Percentiles rank a stretch among this genome's conserved stretches.
Conservation (phyloP, 2,329 filamentous ascomycete species). For the Ophiosphaerella herpotricha region DNA sequence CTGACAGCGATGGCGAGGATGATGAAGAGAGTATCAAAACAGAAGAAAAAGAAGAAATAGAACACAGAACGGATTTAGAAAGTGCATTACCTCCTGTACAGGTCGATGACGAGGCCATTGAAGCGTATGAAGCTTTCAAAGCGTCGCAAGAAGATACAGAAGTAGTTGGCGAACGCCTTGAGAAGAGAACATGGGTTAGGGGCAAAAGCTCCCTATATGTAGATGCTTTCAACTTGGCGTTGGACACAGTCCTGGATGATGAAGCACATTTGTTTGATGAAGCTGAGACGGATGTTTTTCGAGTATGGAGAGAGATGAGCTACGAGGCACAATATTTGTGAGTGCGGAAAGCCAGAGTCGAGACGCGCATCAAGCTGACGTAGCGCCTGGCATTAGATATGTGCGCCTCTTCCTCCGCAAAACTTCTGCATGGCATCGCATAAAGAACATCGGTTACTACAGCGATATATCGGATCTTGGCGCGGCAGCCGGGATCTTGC, state of each 20-base stretch:
- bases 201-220: slow-evolving; percentile 92
- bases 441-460: slow-evolving; percentile 76
- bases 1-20: slow-evolving; percentile 48
- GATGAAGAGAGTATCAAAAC: slow-evolving; percentile 37
- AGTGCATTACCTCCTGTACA: slow-evolving; percentile 69
- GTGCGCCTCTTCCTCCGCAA: slow-evolving; percentile 93
- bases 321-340: slow-evolving; percentile 94
- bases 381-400: slow-evolving; percentile 62
- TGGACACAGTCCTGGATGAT: slow-evolving; percentile 87
- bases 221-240: slow-evolving; percentile 91
- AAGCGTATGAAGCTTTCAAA: slow-evolving; percentile 75
- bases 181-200: slow-evolving; percentile 68
- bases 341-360: slow-evolving; percentile 35
- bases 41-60: slow-evolving; percentile 19
- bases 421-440: slow-evolving; percentile 86
- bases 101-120: slow-evolving; percentile 72
- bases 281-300: slow-evolving; percentile 77
- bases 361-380: background rate
- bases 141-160: slow-evolving; percentile 56
- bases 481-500: slow-evolving; percentile 67
- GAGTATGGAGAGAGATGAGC: slow-evolving; percentile 70
- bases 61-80: slow-evolving; percentile 68
- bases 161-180: slow-evolving; percentile 56
- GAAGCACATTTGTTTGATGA: slow-evolving; percentile 86
- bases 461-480: slow-evolving; percentile 79